These are phyloP conservation scores for Piper betle DNA, from an alignment of 164 flowering plant species.

Conservation along the genomic window DNA sequence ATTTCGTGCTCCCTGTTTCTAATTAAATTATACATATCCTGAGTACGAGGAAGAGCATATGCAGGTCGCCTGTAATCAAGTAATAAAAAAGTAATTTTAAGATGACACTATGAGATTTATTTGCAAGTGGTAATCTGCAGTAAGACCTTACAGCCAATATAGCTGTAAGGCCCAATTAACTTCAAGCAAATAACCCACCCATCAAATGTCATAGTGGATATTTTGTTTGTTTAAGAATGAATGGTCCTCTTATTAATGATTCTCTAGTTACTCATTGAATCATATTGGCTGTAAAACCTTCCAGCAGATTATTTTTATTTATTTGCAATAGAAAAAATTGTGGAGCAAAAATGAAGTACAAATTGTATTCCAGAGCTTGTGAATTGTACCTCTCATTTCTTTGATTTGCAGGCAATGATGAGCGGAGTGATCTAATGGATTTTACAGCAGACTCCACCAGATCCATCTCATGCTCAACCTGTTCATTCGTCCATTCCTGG, in stretches of 20 bases:
- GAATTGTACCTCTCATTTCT: slow-evolving; percentile 49
- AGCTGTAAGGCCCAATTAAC: too few relatives aligned
- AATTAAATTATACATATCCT: slow-evolving; percentile 30
- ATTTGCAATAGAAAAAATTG: too few relatives aligned
- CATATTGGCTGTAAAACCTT: too few relatives aligned
- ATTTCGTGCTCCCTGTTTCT: slow-evolving; percentile 46
- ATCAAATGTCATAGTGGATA: too few relatives aligned
- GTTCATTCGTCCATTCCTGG: slow-evolving; percentile 77
- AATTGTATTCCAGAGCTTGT: neutral
- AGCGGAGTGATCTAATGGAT: slow-evolving; percentile 55
- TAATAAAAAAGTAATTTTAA: neutral
- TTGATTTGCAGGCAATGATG: slow-evolving; percentile 47
- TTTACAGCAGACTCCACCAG: slow-evolving; percentile 57
- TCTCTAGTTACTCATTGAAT: too few relatives aligned
- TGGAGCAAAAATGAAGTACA: neutral
- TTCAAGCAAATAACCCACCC: too few relatives aligned
- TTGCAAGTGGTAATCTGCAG: neutral
- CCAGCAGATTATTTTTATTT: too few relatives aligned
- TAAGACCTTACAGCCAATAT: too few relatives aligned
- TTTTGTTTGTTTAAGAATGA: too few relatives aligned
- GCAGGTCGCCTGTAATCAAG: slow-evolving; percentile 45
- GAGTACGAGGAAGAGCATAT: slow-evolving; percentile 48
- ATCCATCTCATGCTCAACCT: slow-evolving; percentile 63
- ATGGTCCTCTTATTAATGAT: too few relatives aligned
- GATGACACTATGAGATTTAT: neutral